Evolutionary conservation across 139 green algal genomes (phyloP).

Genomic region (Mychonastes homosphaera): DNA sequence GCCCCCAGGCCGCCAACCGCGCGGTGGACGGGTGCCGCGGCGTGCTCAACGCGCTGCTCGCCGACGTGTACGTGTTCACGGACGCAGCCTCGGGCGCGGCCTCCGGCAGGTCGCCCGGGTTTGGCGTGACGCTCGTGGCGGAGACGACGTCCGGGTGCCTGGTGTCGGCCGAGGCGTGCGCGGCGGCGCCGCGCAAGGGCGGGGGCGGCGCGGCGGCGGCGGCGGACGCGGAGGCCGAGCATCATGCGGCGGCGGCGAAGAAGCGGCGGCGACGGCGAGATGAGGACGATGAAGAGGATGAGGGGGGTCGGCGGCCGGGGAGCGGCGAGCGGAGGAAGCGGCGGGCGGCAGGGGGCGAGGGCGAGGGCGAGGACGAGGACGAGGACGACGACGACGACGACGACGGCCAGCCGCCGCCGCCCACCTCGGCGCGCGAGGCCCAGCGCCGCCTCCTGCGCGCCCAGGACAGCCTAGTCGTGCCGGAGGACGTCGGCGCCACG

Average conservation of each 20-base stretch:
- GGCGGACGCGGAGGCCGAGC: too few relatives aligned
- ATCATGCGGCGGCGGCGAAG: too few relatives aligned
- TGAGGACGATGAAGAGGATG: not conserved
- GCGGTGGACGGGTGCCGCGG: constrained; percentile 79
- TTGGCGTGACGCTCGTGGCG: constrained; percentile 86
- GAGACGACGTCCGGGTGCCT: constrained; percentile 88
- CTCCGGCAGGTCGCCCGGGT: constrained; percentile 75
- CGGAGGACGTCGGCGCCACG: constrained; percentile 73
- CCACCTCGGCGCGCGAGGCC: not conserved
- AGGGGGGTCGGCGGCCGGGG: not conserved
- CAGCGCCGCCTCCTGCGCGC: not conserved
- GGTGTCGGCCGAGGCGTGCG: constrained; percentile 60
- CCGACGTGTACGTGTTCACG: constrained; percentile 99
- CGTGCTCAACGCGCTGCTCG: constrained; percentile 85
- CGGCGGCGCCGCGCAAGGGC: too few relatives aligned
- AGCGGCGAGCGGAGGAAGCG: constrained; percentile 10
- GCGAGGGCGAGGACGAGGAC: not conserved
- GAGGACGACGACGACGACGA: constrained; percentile 6
- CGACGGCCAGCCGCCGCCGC: not conserved
- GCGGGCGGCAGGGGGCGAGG: too few relatives aligned
- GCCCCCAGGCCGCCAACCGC: constrained; percentile 68
- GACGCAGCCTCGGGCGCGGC: constrained; percentile 70
- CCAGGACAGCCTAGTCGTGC: constrained; percentile 38
- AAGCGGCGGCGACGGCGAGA: too few relatives aligned
- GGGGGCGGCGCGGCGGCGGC: too few relatives aligned